phyloP scores from a whole-genome alignment of 495 filamentous ascomycete genomes.

The Penicillium bovifimosum region DNA sequence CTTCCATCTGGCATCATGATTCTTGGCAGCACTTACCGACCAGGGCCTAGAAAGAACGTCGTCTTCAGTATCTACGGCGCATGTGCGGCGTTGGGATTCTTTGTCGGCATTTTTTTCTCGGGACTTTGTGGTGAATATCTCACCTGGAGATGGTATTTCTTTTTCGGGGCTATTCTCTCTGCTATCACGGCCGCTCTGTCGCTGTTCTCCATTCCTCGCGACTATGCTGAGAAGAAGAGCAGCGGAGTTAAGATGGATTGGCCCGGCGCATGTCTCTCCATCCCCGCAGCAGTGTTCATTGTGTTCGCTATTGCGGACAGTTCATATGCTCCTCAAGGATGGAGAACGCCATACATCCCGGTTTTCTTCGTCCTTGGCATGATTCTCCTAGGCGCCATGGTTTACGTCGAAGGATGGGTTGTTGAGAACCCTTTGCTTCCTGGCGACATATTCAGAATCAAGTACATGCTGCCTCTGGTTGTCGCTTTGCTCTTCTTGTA shows the following conservation, averaged over 20 bases:
- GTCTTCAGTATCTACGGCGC: constrained; percentile 79
- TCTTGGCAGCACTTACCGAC: constrained; percentile 73
- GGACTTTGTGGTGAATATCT: constrained; percentile 61
- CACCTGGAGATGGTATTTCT: constrained; percentile 77
- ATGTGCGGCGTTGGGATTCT: constrained; percentile 74
- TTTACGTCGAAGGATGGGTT: constrained; percentile 75
- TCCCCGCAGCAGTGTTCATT: constrained; percentile 62
- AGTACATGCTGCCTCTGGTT: constrained; percentile 64
- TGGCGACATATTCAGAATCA: constrained; percentile 65
- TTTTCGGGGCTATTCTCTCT: constrained; percentile 56
- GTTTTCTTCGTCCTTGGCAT: constrained; percentile 49
- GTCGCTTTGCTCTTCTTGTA: constrained; percentile 69
- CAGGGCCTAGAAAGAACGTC: constrained; percentile 79
- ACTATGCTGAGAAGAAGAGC: constrained; percentile 46
- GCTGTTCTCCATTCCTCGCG: constrained; percentile 60
- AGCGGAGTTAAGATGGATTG: constrained; percentile 62
- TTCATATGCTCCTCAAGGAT: constrained; percentile 61
- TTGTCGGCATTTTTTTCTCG: constrained; percentile 74
- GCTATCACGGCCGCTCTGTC: constrained; percentile 49
- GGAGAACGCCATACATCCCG: constrained; percentile 60
- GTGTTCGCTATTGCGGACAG: constrained; percentile 77
- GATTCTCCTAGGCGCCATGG: constrained; percentile 48
- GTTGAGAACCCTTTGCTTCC: constrained; percentile 69
- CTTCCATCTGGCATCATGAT: constrained; percentile 75
- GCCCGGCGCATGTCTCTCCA: constrained; percentile 57